These are phyloP conservation scores for cucumber (Cucumis sativus) DNA, from an alignment of 306 rosid species.

Conservation along the genomic window Cucumber_9930_V3 NC_026655.2:24442001-24442500, in stretches of 20 bases:
- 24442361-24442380: background rate
- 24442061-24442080: background rate
- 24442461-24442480: background rate
- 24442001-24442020: background rate
- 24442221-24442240: background rate
- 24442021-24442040: background rate
- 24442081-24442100: background rate
- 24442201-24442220: background rate
- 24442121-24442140: background rate
- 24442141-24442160: background rate
- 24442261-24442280: background rate
- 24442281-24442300: background rate
- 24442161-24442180: background rate
- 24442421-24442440: background rate
- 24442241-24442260: background rate
- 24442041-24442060: background rate
- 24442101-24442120: background rate
- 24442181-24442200: background rate
- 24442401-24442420: background rate
- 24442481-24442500: background rate
- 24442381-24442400: background rate
- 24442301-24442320: background rate
- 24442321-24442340: background rate
- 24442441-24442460: background rate
- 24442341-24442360: background rate